phyloP scores from a whole-genome alignment of 1,284 basidiomycete species.

The Acaromyces ingoldii region DNA sequence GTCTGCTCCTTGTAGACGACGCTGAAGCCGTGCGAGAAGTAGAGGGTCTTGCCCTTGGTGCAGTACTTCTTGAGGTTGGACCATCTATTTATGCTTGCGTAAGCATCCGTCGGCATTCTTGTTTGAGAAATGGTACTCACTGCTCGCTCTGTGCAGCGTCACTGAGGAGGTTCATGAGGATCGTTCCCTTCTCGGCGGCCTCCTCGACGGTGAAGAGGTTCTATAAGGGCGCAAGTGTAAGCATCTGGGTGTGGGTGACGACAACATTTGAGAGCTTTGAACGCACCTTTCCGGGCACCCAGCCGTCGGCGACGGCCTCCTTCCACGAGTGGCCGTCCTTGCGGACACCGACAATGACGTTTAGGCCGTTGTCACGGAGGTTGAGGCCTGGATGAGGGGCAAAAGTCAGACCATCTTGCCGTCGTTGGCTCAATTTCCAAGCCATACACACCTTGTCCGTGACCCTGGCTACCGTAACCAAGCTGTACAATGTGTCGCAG shows the following conservation, averaged over 20 bases:
- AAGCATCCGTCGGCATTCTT: too few species aligned
- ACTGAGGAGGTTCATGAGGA: conserved; percentile 99
- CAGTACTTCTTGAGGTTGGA: conserved; percentile 73
- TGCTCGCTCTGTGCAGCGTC: conserved; percentile 96
- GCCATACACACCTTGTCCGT: conserved; percentile 73
- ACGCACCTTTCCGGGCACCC: conserved; percentile 98
- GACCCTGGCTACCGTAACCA: conserved; percentile 92
- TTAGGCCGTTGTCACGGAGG: conserved; percentile 96
- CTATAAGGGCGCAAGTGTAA: too few species aligned
- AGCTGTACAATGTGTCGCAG: conserved; percentile 11
- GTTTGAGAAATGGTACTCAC: too few species aligned
- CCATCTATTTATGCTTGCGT: too few species aligned
- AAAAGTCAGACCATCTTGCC: neutral
- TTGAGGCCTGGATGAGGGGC: conserved; percentile 13
- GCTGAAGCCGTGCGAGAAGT: conserved; percentile 99
- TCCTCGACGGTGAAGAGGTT: conserved; percentile 98
- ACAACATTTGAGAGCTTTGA: too few species aligned
- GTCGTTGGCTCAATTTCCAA: neutral
- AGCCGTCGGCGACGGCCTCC: conserved; percentile 92
- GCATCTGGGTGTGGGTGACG: too few species aligned
- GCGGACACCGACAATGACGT: conserved; percentile 97
- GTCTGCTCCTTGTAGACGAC: conserved; percentile 98
- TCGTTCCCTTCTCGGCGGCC: conserved; percentile 89
- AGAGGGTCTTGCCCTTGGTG: conserved; percentile 96
- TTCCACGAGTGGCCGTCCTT: conserved; percentile 94